Conservation (phyloP, 768 basidiomycete species). For the Hydnum rufescens region DNA sequence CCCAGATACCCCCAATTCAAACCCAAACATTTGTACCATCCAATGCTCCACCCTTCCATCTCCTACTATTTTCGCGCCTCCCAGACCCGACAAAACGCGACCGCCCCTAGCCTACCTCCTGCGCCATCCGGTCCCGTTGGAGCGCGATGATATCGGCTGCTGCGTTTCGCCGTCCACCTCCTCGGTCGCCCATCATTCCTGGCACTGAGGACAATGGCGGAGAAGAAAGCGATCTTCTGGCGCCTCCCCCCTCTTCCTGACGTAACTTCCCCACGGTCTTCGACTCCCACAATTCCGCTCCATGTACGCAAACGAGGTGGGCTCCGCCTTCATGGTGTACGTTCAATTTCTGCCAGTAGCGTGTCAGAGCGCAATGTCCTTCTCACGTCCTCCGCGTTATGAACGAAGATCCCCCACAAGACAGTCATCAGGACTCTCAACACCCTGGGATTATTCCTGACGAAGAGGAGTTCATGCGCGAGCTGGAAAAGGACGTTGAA, state of each 20-base stretch:
- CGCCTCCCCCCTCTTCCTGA: too few species aligned
- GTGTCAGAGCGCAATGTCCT: too few species aligned
- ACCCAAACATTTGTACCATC: not conserved
- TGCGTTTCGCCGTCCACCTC: not conserved
- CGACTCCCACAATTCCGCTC: not conserved
- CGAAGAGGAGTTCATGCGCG: slow-evolving; percentile 1
- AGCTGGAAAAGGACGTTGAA: not conserved
- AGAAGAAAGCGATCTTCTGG: not conserved
- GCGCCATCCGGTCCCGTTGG: not conserved
- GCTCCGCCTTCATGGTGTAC: not conserved
- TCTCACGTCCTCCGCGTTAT: too few species aligned
- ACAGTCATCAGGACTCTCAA: too few species aligned
- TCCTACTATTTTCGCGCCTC: not conserved
- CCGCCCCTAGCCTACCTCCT: not conserved
- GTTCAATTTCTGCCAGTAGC: not conserved
- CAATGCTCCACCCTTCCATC: not conserved
- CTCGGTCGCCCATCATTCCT: not conserved
- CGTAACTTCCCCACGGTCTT: too few species aligned
- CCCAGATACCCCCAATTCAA: not conserved
- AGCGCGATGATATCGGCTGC: not conserved
- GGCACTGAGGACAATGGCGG: not conserved
- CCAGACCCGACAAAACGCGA: not conserved
- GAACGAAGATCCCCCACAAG: not conserved
- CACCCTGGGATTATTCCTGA: not conserved
- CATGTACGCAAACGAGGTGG: not conserved